Conservation (phyloP, 306 rosid species). For the Gleditsia sinensis region DNA sequence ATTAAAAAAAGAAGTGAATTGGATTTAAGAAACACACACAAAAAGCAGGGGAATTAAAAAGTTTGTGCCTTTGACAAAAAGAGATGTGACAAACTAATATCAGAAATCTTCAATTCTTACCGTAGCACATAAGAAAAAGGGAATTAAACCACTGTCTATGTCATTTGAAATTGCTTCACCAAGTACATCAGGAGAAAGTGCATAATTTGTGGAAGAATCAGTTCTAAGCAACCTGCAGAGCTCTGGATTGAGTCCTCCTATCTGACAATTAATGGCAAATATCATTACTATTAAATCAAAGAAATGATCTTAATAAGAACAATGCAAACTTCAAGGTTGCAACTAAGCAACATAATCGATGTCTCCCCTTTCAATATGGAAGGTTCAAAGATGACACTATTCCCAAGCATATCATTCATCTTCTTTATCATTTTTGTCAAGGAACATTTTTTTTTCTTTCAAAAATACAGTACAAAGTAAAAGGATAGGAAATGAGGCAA, state of each 20-base stretch:
- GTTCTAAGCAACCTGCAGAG: constrained; percentile 79
- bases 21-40: constrained; percentile 1
- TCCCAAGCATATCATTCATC: neutral
- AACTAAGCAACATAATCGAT: constrained; percentile 14
- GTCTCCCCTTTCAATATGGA: neutral
- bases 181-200: constrained; percentile 70
- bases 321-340: constrained; percentile 11
- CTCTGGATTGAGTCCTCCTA: constrained; percentile 80
- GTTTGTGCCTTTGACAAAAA: constrained; percentile 9
- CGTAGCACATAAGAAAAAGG: constrained; percentile 90
- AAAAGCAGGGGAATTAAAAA: constrained; percentile 11
- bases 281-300: constrained; percentile 17
- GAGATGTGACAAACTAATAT: constrained; percentile 24
- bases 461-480: no score
- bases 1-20: neutral
- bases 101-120: constrained; percentile 50
- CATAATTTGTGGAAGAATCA: constrained; percentile 68
- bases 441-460: neutral
- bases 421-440: neutral
- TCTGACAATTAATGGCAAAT: constrained; percentile 52
- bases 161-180: constrained; percentile 71
- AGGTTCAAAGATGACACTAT: constrained; percentile 18
- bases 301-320: neutral
- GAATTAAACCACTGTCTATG: constrained; percentile 64
- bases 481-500: neutral